Conservation (phyloP, 345 rosid species). For the Eucalyptus urophylla region DNA sequence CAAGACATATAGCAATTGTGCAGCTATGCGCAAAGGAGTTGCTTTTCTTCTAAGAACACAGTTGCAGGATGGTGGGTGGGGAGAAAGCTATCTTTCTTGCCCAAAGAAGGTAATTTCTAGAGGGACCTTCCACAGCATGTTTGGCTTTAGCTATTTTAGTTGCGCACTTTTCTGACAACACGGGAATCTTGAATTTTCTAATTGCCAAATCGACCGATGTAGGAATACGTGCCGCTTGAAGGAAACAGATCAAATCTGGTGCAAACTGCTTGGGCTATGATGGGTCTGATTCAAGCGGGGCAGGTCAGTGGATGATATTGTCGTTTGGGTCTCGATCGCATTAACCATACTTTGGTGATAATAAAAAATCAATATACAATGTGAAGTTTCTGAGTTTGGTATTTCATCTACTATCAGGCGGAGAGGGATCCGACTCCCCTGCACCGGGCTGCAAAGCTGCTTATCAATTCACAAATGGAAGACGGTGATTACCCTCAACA, state of each 20-base stretch:
- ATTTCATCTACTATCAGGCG: conserved; percentile 5
- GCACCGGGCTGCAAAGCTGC: conserved; percentile 47
- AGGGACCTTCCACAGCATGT: not conserved
- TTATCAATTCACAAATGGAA: conserved; percentile 57
- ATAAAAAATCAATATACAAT: not conserved
- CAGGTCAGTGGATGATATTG: conserved; percentile 16
- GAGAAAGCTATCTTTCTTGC: conserved; percentile 44
- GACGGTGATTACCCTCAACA: conserved; percentile 61
- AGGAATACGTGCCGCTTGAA: conserved; percentile 30
- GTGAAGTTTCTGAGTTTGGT: not conserved
- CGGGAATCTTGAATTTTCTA: not conserved
- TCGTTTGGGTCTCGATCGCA: not conserved
- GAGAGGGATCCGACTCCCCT: conserved; percentile 55
- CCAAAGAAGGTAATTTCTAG: conserved; percentile 17
- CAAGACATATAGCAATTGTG: conserved; percentile 14
- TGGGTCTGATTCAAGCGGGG: conserved; percentile 30
- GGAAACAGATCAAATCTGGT: conserved; percentile 35
- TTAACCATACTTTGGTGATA: not conserved
- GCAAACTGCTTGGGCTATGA: conserved; percentile 41
- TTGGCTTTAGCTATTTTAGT: not conserved
- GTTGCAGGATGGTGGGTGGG: conserved; percentile 34
- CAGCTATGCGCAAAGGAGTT: conserved; percentile 21
- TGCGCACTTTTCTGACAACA: not conserved
- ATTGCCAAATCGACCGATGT: not conserved
- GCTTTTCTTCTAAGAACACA: conserved; percentile 30